These are phyloP conservation scores for Spathaspora hagerdaliae DNA, from an alignment of 805 yeast genomes.

Conservation along the genomic window DNA sequence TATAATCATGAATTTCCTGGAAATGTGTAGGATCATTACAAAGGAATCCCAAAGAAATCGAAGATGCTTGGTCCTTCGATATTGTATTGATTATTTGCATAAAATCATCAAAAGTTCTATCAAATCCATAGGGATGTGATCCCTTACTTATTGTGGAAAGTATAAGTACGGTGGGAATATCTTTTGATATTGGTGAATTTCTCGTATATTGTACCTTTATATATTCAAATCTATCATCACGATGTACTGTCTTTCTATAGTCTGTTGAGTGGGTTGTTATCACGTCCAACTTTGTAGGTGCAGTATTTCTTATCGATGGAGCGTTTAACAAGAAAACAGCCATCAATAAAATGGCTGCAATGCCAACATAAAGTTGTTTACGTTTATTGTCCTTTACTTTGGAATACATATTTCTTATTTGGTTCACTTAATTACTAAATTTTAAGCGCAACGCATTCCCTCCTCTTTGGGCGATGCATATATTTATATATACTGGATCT, in stretches of 20 bases:
- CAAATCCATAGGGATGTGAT: slow-evolving; percentile 30
- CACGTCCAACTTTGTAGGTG: background rate
- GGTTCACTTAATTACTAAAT: too few relatives aligned
- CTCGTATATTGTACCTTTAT: background rate
- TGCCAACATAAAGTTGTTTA: background rate
- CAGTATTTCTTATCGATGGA: background rate
- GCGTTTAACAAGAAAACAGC: background rate
- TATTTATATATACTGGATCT: too few relatives aligned
- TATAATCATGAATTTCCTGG: slow-evolving; percentile 8
- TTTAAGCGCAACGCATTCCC: too few relatives aligned
- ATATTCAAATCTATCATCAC: background rate
- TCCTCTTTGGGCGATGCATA: too few relatives aligned
- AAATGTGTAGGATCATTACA: slow-evolving; percentile 25
- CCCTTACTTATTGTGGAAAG: slow-evolving; percentile 22
- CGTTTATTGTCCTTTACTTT: background rate
- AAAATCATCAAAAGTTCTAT: slow-evolving; percentile 27
- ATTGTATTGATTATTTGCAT: slow-evolving; percentile 24
- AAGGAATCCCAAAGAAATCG: slow-evolving; percentile 26
- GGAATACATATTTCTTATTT: too few relatives aligned
- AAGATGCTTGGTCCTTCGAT: slow-evolving; percentile 4
- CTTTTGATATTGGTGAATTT: background rate
- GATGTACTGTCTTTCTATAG: background rate
- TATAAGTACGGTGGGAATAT: slow-evolving; percentile 5
- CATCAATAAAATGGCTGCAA: background rate
- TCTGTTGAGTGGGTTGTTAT: background rate